Base-by-base conservation (phyloP, 352 stramenopile genomes). In the Heterotrichella gracilis region DNA sequence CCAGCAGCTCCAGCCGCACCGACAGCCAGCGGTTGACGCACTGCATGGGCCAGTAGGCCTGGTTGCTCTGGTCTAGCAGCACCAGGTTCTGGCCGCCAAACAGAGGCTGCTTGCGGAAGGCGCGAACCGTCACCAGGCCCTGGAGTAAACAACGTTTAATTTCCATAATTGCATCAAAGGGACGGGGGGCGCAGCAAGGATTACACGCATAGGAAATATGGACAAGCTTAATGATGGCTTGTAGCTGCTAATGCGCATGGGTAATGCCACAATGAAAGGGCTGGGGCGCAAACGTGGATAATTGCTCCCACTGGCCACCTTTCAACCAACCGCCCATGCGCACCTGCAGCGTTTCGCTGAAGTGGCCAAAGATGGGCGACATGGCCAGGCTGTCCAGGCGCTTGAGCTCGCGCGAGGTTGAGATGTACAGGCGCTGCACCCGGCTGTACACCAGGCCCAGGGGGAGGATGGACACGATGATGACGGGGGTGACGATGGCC, bases 291-390 rank as follows among this genome's bases (percentile, higher is more conserved):
- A 0, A 69, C 71, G 23, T 74, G 67, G 0, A 74, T n/a, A n/a
- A n/a, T n/a, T n/a, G n/a, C n/a, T n/a, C n/a, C n/a, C n/a, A n/a
- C n/a, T n/a, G n/a, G n/a, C n/a, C n/a, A n/a, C n/a, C n/a, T n/a
- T n/a, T n/a, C n/a, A n/a, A n/a, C n/a, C n/a, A n/a, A n/a, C n/a
- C n/a, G n/a, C n/a, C 64, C n/a, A n/a, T n/a, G n/a, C n/a, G n/a
- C n/a, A n/a, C n/a, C n/a, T n/a, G n/a, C n/a, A n/a, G n/a, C 1
- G 88, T 95, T 77, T 97, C 89, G 0, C 83, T 84, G 21, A 96
- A 75, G 72, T 94, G 75, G 4, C 84, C 82, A 75, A 95, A 96
- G n/a, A 98, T 84, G 17, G 92, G 90, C 39, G 85, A 87, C 64
- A 82, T 70, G 68, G 71, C 79, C 1, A 85, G 77, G 21, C 80